Evolutionary conservation across 2,329 filamentous ascomycete species (phyloP).

Genomic region (Fusarium anguioides): DNA sequence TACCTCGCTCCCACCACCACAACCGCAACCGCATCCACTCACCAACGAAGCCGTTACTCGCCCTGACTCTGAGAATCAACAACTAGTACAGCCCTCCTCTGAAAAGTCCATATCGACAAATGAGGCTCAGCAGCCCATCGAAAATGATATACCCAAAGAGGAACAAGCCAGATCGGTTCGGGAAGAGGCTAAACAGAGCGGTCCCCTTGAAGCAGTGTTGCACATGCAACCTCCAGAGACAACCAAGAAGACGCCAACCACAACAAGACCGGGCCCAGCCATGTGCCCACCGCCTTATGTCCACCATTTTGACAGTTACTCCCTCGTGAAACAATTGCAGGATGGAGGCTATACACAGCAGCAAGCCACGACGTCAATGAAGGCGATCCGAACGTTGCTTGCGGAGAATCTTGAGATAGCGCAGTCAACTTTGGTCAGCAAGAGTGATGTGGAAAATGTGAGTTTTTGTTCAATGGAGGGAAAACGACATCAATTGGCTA

Average conservation of each 20-base stretch:
- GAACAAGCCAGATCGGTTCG: conserved; percentile 47
- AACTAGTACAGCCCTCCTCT: conserved; percentile 8
- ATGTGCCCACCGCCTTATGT: conserved; percentile 82
- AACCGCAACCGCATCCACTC: conserved; percentile 22
- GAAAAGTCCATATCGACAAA: conserved; percentile 12
- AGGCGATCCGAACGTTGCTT: conserved; percentile 82
- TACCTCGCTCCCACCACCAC: too few species aligned
- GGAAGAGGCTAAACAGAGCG: conserved; percentile 56
- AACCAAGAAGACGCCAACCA: conserved; percentile 40
- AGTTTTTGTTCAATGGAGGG: neutral
- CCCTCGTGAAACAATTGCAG: conserved; percentile 83
- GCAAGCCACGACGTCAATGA: conserved; percentile 91
- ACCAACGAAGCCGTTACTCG: conserved; percentile 24
- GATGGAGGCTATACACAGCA: conserved; percentile 76
- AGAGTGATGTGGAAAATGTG: conserved; percentile 89
- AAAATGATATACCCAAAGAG: conserved; percentile 22
- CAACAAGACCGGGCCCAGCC: conserved; percentile 67
- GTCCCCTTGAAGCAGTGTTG: conserved; percentile 63
- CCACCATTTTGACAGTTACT: conserved; percentile 97
- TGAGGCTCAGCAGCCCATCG: conserved; percentile 4
- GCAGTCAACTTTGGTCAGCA: conserved; percentile 82
- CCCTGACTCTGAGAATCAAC: conserved; percentile 10
- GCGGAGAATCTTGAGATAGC: conserved; percentile 84
- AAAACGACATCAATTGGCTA: conserved; percentile 15
- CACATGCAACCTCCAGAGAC: conserved; percentile 58